Percentiles rank a stretch among this genome's conserved stretches.
phyloP scores from a whole-genome alignment of 495 filamentous ascomycete genomes.

The Margaritispora aquatica region DNA sequence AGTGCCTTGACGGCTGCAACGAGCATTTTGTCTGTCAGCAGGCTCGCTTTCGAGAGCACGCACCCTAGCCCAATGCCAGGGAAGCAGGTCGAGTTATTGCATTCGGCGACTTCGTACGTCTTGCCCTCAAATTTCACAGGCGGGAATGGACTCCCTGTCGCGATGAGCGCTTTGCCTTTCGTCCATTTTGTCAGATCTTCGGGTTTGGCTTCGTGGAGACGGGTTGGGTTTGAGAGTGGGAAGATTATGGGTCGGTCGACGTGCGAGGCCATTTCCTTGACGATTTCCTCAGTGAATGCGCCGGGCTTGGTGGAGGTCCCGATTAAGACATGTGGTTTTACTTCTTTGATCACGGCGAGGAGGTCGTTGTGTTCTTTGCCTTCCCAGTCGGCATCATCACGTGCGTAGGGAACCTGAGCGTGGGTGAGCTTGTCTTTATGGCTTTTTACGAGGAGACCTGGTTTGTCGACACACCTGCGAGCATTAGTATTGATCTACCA shows the following conservation, averaged over 20 bases:
- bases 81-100: slow-evolving; percentile 87
- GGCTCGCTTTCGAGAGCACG: slow-evolving; percentile 57
- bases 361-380: slow-evolving; percentile 49
- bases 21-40: slow-evolving; percentile 72
- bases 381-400: slow-evolving; percentile 58
- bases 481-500: background rate
- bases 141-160: slow-evolving; percentile 79
- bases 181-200: slow-evolving; percentile 77
- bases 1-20: slow-evolving; percentile 72
- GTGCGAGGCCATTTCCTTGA: slow-evolving; percentile 75
- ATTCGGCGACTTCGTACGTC: slow-evolving; percentile 71
- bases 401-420: slow-evolving; percentile 63
- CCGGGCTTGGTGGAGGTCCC: slow-evolving; percentile 78
- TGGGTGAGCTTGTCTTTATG: slow-evolving; percentile 50
- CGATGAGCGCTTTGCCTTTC: slow-evolving; percentile 69
- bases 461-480: slow-evolving; percentile 76
- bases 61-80: slow-evolving; percentile 79
- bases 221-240: slow-evolving; percentile 81
- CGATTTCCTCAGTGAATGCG: slow-evolving; percentile 69
- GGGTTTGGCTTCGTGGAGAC: slow-evolving; percentile 76
- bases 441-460: slow-evolving; percentile 66
- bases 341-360: slow-evolving; percentile 56
- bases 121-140: slow-evolving; percentile 63
- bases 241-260: slow-evolving; percentile 74
- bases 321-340: slow-evolving; percentile 77